Evolutionary conservation across 768 basidiomycete species (phyloP).

Genomic region (Nidularia pulvinata): DNA sequence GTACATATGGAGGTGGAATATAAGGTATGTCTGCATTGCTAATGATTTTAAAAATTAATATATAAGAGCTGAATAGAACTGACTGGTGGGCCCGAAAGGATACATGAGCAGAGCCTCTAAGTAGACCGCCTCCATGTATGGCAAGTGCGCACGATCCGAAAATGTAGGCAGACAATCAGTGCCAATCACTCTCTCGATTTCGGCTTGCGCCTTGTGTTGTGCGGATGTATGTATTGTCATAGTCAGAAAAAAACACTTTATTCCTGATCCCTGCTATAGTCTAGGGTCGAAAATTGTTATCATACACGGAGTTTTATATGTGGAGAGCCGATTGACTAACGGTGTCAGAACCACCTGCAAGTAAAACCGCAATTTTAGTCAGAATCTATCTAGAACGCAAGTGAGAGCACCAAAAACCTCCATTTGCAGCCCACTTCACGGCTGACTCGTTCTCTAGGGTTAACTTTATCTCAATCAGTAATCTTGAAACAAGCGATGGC

Average conservation of each 20-base stretch:
- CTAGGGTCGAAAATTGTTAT: background rate
- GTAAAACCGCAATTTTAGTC: background rate
- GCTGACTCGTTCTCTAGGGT: constrained; percentile 4
- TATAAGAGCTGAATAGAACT: background rate
- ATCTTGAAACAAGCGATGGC: constrained; percentile 6
- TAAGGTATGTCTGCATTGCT: constrained; percentile 8
- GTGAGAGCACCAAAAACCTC: constrained; percentile 9
- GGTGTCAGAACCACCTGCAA: background rate
- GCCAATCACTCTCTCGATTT: constrained; percentile 22
- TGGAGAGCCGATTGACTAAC: background rate
- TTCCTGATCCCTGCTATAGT: constrained; percentile 4
- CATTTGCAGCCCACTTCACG: constrained; percentile 16
- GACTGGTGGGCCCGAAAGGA: background rate
- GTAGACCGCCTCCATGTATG: background rate
- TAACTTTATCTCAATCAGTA: background rate
- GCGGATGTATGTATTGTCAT: constrained; percentile 16
- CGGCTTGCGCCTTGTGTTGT: constrained; percentile 20
- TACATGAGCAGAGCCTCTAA: background rate
- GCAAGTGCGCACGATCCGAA: constrained; percentile 5
- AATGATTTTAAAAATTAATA: background rate
- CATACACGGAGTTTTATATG: background rate
- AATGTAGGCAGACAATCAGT: constrained; percentile 13
- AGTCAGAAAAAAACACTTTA: constrained; percentile 17
- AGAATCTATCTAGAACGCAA: background rate
- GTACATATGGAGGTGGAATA: too few species aligned